Percentiles rank a stretch among this genome's conserved stretches.
Evolutionary conservation across 176 grass and related monocot species (phyloP).

Genomic region (Sorghum bicolor): DNA sequence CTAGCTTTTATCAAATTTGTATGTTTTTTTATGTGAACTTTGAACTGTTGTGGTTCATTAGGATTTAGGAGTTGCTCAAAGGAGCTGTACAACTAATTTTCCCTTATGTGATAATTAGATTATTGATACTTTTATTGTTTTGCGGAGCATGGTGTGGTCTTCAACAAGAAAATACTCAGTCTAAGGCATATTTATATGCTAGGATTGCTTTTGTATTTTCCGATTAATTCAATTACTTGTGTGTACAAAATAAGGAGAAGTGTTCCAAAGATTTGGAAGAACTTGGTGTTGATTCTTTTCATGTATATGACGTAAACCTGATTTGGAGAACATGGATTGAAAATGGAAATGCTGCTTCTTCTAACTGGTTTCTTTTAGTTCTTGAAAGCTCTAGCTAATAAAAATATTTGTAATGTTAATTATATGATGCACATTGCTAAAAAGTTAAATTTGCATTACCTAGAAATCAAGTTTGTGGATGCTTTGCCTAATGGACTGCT

Average conservation of each 20-base stretch:
- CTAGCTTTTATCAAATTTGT: neutral
- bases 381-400: slow-evolving; percentile 1
- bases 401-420: neutral
- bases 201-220: neutral
- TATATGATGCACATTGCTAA: slow-evolving; percentile 2
- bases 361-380: neutral
- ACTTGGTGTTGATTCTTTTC: neutral
- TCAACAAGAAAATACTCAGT: neutral
- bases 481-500: neutral
- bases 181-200: slow-evolving; percentile 3
- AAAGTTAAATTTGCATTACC: slow-evolving; percentile 14
- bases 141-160: neutral
- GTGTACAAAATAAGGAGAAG: neutral
- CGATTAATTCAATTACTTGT: neutral
- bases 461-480: neutral
- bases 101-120: neutral
- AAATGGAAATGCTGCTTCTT: slow-evolving; percentile 15
- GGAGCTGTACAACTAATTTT: neutral
- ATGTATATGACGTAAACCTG: neutral
- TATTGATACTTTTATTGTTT: neutral
- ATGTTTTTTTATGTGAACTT: neutral
- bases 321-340: slow-evolving; percentile 4
- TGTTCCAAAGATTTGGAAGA: neutral
- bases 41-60: neutral
- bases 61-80: neutral